phyloP scores from a whole-genome alignment of 768 basidiomycete species.

The Phanerodontia chrysosporium region DNA sequence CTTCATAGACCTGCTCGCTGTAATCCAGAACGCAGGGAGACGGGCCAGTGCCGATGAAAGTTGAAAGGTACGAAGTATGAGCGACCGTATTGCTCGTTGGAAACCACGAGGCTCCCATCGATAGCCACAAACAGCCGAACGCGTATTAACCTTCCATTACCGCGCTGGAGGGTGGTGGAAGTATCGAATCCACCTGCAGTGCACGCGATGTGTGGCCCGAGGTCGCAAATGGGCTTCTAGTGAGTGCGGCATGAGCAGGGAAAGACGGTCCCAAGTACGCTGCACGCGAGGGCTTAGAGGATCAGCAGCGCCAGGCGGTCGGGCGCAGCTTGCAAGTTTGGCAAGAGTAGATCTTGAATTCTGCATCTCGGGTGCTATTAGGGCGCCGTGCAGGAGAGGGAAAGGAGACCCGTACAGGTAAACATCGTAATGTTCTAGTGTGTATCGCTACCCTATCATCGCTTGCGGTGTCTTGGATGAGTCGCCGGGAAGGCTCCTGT shows the following conservation, averaged over 20 bases:
- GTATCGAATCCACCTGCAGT: not conserved
- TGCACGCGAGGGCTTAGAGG: not conserved
- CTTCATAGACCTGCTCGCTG: not conserved
- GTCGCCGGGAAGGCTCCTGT: not conserved
- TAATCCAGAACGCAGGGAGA: not conserved
- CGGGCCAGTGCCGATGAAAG: not conserved
- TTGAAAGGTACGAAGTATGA: not conserved
- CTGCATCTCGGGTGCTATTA: not conserved
- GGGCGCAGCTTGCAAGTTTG: not conserved
- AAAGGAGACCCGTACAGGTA: not conserved
- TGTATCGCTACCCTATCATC: not conserved
- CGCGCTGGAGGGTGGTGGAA: not conserved
- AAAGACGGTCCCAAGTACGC: not conserved
- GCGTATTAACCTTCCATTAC: not conserved
- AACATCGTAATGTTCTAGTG: not conserved
- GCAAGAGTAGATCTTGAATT: not conserved
- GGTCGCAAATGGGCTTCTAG: not conserved
- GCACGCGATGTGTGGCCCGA: not conserved
- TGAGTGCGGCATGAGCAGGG: not conserved
- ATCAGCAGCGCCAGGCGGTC: conserved; percentile 1
- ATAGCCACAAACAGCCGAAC: not conserved
- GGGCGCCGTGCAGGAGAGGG: not conserved
- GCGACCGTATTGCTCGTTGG: not conserved
- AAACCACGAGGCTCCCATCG: not conserved
- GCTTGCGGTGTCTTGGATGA: not conserved